Evolutionary conservation across 2,329 filamentous ascomycete species (phyloP).

Genomic region (Diaporthe sp.): DNA sequence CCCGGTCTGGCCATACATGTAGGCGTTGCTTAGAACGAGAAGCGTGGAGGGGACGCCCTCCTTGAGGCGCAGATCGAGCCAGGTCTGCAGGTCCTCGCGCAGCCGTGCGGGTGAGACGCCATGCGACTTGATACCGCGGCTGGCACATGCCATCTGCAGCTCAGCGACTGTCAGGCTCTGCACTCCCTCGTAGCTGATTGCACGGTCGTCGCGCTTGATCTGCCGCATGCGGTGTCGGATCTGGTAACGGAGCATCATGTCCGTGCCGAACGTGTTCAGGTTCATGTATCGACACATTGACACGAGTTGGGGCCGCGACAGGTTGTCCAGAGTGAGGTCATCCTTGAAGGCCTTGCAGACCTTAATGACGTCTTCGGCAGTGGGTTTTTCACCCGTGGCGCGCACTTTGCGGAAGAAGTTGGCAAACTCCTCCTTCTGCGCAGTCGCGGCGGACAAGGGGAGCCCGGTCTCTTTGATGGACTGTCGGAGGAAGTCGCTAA

Average conservation of each 20-base stretch:
- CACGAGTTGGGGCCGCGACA: slow-evolving; percentile 94
- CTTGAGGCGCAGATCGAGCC: slow-evolving; percentile 93
- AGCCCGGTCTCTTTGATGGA: slow-evolving; percentile 95
- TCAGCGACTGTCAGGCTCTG: slow-evolving; percentile 94
- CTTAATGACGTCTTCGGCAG: slow-evolving; percentile 92
- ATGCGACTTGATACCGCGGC: slow-evolving; percentile 91
- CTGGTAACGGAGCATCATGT: slow-evolving; percentile 97
- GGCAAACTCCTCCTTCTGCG: slow-evolving; percentile 92
- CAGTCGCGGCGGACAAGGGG: slow-evolving; percentile 84
- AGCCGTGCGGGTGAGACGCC: slow-evolving; percentile 90
- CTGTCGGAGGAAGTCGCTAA: slow-evolving; percentile 88
- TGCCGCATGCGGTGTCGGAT: slow-evolving; percentile 98
- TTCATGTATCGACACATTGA: slow-evolving; percentile 99
- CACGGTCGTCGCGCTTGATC: slow-evolving; percentile 97
- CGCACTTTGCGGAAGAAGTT: slow-evolving; percentile 98
- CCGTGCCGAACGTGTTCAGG: slow-evolving; percentile 95
- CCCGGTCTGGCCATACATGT: slow-evolving; percentile 85
- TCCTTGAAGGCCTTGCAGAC: slow-evolving; percentile 99
- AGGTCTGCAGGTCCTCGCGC: slow-evolving; percentile 90
- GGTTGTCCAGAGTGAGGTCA: slow-evolving; percentile 95
- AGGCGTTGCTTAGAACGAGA: slow-evolving; percentile 95
- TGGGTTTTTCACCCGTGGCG: slow-evolving; percentile 90
- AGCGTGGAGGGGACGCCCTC: slow-evolving; percentile 97
- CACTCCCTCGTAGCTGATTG: slow-evolving; percentile 94
- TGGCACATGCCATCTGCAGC: slow-evolving; percentile 91